These are phyloP conservation scores for Syncephalastrum racemosum DNA, from an alignment of 371 early-diverging fungal genomes.

Conservation along the genomic window DNA sequence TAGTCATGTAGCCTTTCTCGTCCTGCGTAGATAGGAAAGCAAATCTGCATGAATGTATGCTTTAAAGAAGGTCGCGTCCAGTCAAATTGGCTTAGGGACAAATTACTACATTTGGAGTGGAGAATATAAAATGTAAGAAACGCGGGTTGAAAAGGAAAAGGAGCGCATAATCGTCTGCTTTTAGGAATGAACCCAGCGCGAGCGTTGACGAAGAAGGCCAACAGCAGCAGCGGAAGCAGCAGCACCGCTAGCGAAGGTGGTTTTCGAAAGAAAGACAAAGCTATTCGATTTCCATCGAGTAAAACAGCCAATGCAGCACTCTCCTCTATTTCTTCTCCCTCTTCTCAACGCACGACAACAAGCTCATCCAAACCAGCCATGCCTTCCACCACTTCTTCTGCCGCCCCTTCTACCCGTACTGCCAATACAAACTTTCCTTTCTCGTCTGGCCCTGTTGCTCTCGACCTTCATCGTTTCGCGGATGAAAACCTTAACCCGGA, in stretches of 20 bases:
- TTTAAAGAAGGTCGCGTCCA: no score
- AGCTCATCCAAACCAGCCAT: background rate
- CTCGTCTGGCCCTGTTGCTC: constrained; percentile 27
- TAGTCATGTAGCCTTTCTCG: no score
- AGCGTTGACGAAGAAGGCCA: constrained; percentile 12
- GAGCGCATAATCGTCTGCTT: no score
- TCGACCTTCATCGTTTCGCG: constrained; percentile 50
- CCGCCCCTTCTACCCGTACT: background rate
- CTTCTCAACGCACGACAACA: background rate
- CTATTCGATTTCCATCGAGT: background rate
- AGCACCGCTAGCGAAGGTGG: constrained; percentile 9
- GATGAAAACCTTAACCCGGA: constrained; percentile 45
- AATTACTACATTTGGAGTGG: no score
- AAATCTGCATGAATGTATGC: no score
- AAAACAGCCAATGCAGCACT: background rate
- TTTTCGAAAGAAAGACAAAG: constrained; percentile 16
- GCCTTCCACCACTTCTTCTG: background rate
- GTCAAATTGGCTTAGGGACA: no score
- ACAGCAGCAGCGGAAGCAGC: no score
- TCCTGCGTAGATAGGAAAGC: no score
- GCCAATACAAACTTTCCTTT: constrained; percentile 18
- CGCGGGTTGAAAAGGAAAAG: no score
- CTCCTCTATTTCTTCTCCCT: background rate
- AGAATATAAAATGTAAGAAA: no score
- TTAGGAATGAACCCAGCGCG: constrained; percentile 12